These are phyloP conservation scores for Blastobotrys proliferans DNA, from an alignment of 1,139 yeast genomes.

Conservation along the genomic window DNA sequence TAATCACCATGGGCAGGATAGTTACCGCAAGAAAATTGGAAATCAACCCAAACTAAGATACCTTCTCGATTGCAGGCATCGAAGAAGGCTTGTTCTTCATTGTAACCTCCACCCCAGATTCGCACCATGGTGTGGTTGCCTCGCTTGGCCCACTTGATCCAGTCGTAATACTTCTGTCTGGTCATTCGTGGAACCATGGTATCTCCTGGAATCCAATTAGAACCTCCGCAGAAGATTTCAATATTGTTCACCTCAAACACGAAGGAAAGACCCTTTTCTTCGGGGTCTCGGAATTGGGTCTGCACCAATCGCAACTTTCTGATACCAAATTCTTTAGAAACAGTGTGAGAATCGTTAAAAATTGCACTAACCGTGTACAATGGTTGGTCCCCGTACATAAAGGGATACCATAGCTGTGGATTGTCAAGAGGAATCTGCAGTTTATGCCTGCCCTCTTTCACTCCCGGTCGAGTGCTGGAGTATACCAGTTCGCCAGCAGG, in stretches of 20 bases:
- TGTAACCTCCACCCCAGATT: conserved; percentile 49
- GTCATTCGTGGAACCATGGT: conserved; percentile 36
- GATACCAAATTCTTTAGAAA: conserved; percentile 34
- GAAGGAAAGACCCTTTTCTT: conserved; percentile 37
- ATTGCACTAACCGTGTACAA: conserved; percentile 32
- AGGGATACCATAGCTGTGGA: conserved; percentile 43
- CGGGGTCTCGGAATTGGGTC: conserved; percentile 25
- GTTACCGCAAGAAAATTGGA: conserved; percentile 49
- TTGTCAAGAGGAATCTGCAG: conserved; percentile 4
- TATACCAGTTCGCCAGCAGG: background rate
- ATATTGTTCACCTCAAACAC: conserved; percentile 41
- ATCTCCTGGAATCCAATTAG: conserved; percentile 49
- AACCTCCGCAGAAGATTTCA: conserved; percentile 40
- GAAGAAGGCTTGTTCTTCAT: conserved; percentile 42
- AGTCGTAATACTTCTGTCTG: conserved; percentile 33
- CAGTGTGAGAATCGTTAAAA: conserved; percentile 2
- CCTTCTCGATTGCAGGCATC: conserved; percentile 43
- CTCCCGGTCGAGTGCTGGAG: too few relatives aligned
- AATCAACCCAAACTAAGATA: conserved; percentile 48
- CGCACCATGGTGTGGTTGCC: conserved; percentile 45
- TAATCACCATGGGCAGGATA: conserved; percentile 38
- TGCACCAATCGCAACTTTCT: conserved; percentile 40
- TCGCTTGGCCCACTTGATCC: conserved; percentile 35
- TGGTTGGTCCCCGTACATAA: conserved; percentile 38
- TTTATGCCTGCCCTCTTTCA: too few relatives aligned